These are phyloP conservation scores for Tuber melanosporum DNA, from an alignment of 495 filamentous ascomycete genomes.

Conservation along the genomic window DNA sequence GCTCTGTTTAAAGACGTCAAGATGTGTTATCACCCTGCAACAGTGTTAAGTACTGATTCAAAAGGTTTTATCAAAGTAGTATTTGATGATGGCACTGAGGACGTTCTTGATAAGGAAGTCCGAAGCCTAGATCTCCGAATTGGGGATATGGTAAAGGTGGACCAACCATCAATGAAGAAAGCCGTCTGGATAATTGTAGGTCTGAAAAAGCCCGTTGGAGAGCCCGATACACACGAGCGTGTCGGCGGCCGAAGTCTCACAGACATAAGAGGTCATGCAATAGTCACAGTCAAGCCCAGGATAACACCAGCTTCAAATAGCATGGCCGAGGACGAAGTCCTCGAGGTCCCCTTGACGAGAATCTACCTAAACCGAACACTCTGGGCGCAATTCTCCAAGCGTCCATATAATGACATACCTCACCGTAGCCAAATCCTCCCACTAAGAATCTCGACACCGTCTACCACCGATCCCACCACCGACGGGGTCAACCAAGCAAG, in stretches of 20 bases:
- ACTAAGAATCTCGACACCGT: slow-evolving; percentile 3
- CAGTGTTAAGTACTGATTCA: slow-evolving; percentile 16
- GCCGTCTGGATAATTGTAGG: slow-evolving; percentile 22
- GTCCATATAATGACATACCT: slow-evolving; percentile 11
- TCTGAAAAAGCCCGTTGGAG: slow-evolving; percentile 10
- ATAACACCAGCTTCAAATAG: not conserved
- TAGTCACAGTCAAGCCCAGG: slow-evolving; percentile 21
- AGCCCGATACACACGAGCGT: slow-evolving; percentile 3
- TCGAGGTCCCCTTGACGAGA: slow-evolving; percentile 33
- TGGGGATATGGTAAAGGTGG: slow-evolving; percentile 35
- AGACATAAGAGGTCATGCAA: slow-evolving; percentile 28
- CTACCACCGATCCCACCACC: not conserved
- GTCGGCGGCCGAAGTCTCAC: slow-evolving; percentile 9
- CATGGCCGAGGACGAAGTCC: not conserved
- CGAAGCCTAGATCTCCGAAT: slow-evolving; percentile 33
- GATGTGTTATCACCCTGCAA: slow-evolving; percentile 36
- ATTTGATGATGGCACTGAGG: slow-evolving; percentile 39
- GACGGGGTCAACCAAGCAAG: slow-evolving; percentile 2
- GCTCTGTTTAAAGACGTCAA: slow-evolving; percentile 39
- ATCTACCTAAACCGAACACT: slow-evolving; percentile 38
- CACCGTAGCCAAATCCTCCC: not conserved
- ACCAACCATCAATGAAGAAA: slow-evolving; percentile 33
- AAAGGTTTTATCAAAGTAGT: slow-evolving; percentile 19
- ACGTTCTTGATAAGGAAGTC: slow-evolving; percentile 22
- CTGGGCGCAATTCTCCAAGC: slow-evolving; percentile 33